Evolutionary conservation across 73 alveolate species (phyloP), one percentile per base, ranked within the genome.

Genomic region (Paraurostyla sp.): DNA sequence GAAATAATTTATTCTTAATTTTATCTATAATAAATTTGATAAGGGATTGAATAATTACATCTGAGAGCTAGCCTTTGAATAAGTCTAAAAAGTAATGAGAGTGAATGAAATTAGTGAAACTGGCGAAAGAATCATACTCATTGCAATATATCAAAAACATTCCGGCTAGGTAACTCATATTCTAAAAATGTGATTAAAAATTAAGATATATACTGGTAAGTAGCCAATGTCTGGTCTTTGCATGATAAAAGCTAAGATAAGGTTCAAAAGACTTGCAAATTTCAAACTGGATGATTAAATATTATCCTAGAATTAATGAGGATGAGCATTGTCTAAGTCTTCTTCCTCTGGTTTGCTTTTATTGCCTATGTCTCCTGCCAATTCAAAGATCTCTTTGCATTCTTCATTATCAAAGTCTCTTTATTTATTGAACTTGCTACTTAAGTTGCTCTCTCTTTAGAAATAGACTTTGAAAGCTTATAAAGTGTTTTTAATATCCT

Each of bases 161-260:
- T 46, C 94, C 95, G 18, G 95, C 95, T 6, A 87, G n/a, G 46
- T 75, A 87, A 52, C 89, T 57, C 88, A 87, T 80, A 48, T 76
- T 76, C 83, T 83, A 69, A 11, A 69, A 36, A 22, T 40, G n/a
- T n/a, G 22, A 69, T 90, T 90, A 27, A 93, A 63, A 62, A 89
- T 85, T 15, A 92, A 68, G 41, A 69, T 56, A 56, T 71, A 92
- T 56, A 83, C 93, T 65, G 93, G 91, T 33, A 87, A 75, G 81
- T 95, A 96, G 18, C 97, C 96, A 52, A 96, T 83, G 88, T 96
- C 99, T 50, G 99, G 99, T 32, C 99, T 86, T 80, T 95, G 90
- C 85, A 93, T 83, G 23, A 90, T 88, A 85, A 96, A 96, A 50
- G 97, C 93, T 32, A 87, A 49, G 29, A 96, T 76, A 22, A 95